Conservation (phyloP, 2,329 filamentous ascomycete genomes). For the Aspergillus sp. region DNA sequence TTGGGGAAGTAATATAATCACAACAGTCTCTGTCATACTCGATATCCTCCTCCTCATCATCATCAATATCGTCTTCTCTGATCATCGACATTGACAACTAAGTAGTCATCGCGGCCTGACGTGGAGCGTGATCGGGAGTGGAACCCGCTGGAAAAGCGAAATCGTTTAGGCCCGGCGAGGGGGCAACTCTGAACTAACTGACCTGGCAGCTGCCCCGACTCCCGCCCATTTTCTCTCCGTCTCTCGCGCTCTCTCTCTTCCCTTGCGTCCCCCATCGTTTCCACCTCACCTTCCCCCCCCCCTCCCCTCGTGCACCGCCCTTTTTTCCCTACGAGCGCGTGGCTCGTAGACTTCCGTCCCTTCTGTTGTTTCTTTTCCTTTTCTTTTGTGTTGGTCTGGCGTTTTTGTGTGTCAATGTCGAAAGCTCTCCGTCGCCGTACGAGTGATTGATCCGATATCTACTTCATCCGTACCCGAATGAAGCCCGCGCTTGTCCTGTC, state of each 20-base stretch:
- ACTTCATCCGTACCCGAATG: conserved; percentile 8
- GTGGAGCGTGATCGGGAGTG: background rate
- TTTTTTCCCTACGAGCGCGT: conserved; percentile 16
- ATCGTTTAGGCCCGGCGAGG: background rate
- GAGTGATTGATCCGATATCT: background rate
- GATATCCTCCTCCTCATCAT: too few species aligned
- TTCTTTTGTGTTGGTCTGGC: conserved; percentile 28
- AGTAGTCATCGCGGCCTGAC: background rate
- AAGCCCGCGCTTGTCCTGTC: conserved; percentile 12
- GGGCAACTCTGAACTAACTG: background rate
- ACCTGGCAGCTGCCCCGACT: conserved; percentile 8
- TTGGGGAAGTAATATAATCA: background rate
- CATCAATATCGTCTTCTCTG: too few species aligned
- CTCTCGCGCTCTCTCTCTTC: conserved; percentile 11
- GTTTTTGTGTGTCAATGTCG: conserved; percentile 23
- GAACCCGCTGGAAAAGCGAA: background rate
- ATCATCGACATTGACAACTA: too few species aligned
- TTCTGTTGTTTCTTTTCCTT: conserved; percentile 16
- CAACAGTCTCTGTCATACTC: too few species aligned
- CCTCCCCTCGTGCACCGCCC: conserved; percentile 9
- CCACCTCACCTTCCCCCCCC: conserved; percentile 11
- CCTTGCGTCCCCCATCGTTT: conserved; percentile 12
- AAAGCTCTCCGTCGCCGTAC: too few species aligned
- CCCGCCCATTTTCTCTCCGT: conserved; percentile 7
- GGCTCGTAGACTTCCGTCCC: conserved; percentile 18